Evolutionary conservation across 768 basidiomycete genomes (phyloP).

Genomic region (Phanerochaete carnosa): DNA sequence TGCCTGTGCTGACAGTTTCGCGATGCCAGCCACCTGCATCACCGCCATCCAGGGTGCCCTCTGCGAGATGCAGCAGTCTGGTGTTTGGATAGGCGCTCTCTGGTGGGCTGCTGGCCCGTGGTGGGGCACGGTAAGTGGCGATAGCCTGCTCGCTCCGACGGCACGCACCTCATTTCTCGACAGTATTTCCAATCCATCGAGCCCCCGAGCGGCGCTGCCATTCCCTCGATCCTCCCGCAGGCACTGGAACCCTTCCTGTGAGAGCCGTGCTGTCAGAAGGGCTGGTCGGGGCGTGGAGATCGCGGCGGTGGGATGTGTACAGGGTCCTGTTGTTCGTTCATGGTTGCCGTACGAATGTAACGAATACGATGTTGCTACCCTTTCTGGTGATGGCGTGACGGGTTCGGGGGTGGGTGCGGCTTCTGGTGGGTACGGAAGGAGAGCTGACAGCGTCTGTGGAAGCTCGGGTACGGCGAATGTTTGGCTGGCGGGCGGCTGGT

Average conservation of each 20-base stretch:
- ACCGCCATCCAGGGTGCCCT: slow-evolving; percentile 51
- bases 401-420: too few relatives aligned
- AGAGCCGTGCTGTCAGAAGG: slow-evolving; percentile 9
- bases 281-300: neutral
- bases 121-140: slow-evolving; percentile 48
- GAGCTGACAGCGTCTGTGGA: too few relatives aligned
- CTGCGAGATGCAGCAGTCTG: slow-evolving; percentile 54
- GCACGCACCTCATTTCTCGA: neutral
- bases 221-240: slow-evolving; percentile 52
- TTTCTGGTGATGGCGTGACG: too few relatives aligned
- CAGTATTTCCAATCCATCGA: slow-evolving; percentile 62
- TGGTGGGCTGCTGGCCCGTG: slow-evolving; percentile 68
- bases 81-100: slow-evolving; percentile 52
- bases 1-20: neutral
- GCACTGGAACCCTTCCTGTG: slow-evolving; percentile 54
- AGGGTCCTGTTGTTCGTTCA: neutral
- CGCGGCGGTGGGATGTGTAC: neutral
- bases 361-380: too few relatives aligned
- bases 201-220: slow-evolving; percentile 54
- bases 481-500: neutral
- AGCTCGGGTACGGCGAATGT: too few relatives aligned
- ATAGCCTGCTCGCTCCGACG: neutral
- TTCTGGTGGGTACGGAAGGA: too few relatives aligned
- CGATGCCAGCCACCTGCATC: slow-evolving; percentile 33
- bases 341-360: neutral